phyloP scores from a whole-genome alignment of 768 basidiomycete species.

The Russula vinacea region DNA sequence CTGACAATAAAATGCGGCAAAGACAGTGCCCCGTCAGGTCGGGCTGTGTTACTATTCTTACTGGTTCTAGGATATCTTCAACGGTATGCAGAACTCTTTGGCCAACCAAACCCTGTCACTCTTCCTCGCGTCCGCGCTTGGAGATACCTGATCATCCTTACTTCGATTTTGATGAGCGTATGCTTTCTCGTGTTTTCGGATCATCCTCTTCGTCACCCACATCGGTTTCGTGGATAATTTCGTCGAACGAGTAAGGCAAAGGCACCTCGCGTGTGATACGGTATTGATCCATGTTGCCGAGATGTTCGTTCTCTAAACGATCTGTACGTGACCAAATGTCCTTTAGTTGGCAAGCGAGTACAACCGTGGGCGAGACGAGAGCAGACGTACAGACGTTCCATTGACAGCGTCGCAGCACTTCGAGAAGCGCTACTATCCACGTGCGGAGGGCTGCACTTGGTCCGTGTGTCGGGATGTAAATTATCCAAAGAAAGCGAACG shows the following conservation, averaged over 20 bases:
- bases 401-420: slow-evolving; percentile 75
- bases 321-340: slow-evolving; percentile 39
- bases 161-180: slow-evolving; percentile 6
- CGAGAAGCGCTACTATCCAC: slow-evolving; percentile 67
- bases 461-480: slow-evolving; percentile 60
- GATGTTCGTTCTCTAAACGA: slow-evolving; percentile 86
- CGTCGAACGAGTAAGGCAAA: slow-evolving; percentile 67
- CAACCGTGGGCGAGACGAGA: background rate
- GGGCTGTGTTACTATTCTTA: background rate
- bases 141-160: background rate
- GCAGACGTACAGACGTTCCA: slow-evolving; percentile 87
- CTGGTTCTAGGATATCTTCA: background rate
- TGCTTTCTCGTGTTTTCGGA: background rate
- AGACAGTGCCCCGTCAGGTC: background rate
- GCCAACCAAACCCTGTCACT: background rate
- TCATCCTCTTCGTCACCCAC: slow-evolving; percentile 40
- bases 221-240: slow-evolving; percentile 43
- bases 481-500: slow-evolving; percentile 79
- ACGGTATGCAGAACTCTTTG: background rate
- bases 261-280: slow-evolving; percentile 84
- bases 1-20: background rate
- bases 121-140: background rate
- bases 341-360: slow-evolving; percentile 1
- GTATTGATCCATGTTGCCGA: slow-evolving; percentile 91
- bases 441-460: slow-evolving; percentile 52